Base-by-base conservation (phyloP, 1,139 yeast genomes). In the Geotrichum cucujoidarum region DNA sequence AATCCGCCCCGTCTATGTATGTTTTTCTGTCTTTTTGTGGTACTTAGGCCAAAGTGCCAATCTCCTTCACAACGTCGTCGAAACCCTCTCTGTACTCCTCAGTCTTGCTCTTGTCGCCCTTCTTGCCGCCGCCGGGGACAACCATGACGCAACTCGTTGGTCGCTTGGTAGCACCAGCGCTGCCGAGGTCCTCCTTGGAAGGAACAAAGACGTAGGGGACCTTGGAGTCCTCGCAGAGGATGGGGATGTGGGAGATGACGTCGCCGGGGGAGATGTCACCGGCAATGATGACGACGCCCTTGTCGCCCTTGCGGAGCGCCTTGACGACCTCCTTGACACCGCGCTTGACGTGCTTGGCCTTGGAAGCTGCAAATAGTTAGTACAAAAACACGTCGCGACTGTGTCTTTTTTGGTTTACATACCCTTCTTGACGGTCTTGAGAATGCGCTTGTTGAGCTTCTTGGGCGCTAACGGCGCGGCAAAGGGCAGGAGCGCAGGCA, bases 271-370 rank as follows among this genome's bases (percentile, higher is more conserved):
- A 89, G 57, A 94, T 92, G 66, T 94, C 99, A 57, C 98, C 97
- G 37, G 99, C 98, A 70, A 94, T 81, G 58, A 94, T 74, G 34
- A 94, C 98, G 49, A 94, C 77, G 48, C 98, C 99, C 72, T 92
- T 92, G 68, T 90, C 97, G 57, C 97, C 97, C 72, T 92, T 92
- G 75, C 98, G 81, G 58, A 94, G 77, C 33, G 97, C 94, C 73
- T 94, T 94, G 61, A 92, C 97, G 40, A 92, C 98, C 72, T 94
- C 99, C 72, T 94, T 94, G 51, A 92, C 98, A 65, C 99, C 99
- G 71, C 98, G 80, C 74, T 89, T 90, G 61, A 94, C 97, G 70
- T 92, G 97, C 73, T 94, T 92, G 57, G 96, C 95, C 73, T 92
- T 92, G 50, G 97, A 88, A 10, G 97, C 96, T 60, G 27, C 22